These are phyloP conservation scores for Pascua guehoae DNA, from an alignment of 1,284 basidiomycete genomes.

Conservation along the genomic window DNA sequence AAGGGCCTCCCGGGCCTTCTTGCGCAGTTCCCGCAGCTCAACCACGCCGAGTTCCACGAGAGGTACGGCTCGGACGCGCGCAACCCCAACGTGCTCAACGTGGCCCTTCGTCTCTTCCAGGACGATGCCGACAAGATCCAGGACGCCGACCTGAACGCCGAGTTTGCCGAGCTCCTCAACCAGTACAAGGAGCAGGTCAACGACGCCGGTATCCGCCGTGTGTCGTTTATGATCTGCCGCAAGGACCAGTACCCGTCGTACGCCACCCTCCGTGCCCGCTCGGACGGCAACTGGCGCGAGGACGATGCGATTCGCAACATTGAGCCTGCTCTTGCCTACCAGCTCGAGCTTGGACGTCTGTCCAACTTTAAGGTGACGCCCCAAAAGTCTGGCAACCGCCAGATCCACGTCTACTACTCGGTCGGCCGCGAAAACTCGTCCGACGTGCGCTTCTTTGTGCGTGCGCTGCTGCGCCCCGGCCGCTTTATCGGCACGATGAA, in stretches of 20 bases:
- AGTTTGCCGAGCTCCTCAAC: conserved; percentile 72
- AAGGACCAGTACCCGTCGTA: conserved; percentile 90
- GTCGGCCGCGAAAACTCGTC: conserved; percentile 93
- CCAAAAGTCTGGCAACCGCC: conserved; percentile 86
- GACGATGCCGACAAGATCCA: conserved; percentile 62
- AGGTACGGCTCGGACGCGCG: conserved; percentile 69
- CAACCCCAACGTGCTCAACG: conserved; percentile 87
- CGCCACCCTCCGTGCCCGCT: conserved; percentile 75
- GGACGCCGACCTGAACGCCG: conserved; percentile 74
- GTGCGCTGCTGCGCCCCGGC: conserved; percentile 92
- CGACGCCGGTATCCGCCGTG: conserved; percentile 79
- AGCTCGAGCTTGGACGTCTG: conserved; percentile 92
- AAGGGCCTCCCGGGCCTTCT: conserved; percentile 69
- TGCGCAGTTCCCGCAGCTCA: conserved; percentile 60
- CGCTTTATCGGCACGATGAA: conserved; percentile 86
- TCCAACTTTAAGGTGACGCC: conserved; percentile 96
- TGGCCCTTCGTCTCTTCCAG: conserved; percentile 81
- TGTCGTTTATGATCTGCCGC: conserved; percentile 89
- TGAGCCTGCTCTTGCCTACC: conserved; percentile 96
- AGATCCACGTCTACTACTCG: conserved; percentile 95
- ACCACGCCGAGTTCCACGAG: conserved; percentile 64
- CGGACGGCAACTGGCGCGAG: conserved; percentile 76
- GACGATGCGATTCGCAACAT: conserved; percentile 97
- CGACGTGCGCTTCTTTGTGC: conserved; percentile 96
- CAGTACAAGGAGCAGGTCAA: conserved; percentile 62